Evolutionary conservation across 495 filamentous ascomycete genomes (phyloP).

Genomic region (Penicillium fimorum): DNA sequence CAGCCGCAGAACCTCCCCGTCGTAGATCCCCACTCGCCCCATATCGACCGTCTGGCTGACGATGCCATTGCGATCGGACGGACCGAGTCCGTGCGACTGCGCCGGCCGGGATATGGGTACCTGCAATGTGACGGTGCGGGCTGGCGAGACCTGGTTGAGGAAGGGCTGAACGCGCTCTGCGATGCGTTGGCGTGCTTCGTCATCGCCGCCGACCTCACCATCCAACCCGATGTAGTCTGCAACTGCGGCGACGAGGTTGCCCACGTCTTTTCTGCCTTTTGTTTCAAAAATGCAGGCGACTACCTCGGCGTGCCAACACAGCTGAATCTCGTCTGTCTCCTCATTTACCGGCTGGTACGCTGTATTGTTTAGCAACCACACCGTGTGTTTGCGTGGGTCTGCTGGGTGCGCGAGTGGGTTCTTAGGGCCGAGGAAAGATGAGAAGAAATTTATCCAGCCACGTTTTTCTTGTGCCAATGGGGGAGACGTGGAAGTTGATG

Average conservation of each 20-base stretch:
- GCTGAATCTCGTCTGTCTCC: slow-evolving; percentile 24
- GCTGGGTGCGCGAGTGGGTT: slow-evolving; percentile 34
- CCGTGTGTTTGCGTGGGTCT: slow-evolving; percentile 55
- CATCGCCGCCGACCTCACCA: slow-evolving; percentile 54
- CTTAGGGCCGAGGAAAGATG: slow-evolving; percentile 30
- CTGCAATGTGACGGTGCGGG: slow-evolving; percentile 58
- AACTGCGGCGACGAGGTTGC: slow-evolving; percentile 66
- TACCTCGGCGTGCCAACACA: slow-evolving; percentile 74
- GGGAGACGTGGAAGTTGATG: slow-evolving; percentile 1
- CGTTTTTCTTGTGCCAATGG: slow-evolving; percentile 20
- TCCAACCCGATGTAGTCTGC: slow-evolving; percentile 69
- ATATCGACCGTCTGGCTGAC: slow-evolving; percentile 55
- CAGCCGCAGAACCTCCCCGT: slow-evolving; percentile 36
- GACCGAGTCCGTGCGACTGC: slow-evolving; percentile 59
- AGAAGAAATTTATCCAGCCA: slow-evolving; percentile 29
- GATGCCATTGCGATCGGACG: slow-evolving; percentile 68
- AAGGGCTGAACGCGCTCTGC: slow-evolving; percentile 71
- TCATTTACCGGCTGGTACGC: slow-evolving; percentile 58
- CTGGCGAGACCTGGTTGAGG: slow-evolving; percentile 69
- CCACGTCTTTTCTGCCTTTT: slow-evolving; percentile 60
- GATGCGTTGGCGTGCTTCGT: slow-evolving; percentile 62
- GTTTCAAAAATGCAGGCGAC: slow-evolving; percentile 76
- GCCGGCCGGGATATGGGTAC: slow-evolving; percentile 43
- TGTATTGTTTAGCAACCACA: slow-evolving; percentile 92
- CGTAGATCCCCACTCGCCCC: slow-evolving; percentile 30